Evolutionary conservation across 176 grass and related monocot species (phyloP), one percentile per base, ranked within the genome.

Genomic region (Carex cristatella): DNA sequence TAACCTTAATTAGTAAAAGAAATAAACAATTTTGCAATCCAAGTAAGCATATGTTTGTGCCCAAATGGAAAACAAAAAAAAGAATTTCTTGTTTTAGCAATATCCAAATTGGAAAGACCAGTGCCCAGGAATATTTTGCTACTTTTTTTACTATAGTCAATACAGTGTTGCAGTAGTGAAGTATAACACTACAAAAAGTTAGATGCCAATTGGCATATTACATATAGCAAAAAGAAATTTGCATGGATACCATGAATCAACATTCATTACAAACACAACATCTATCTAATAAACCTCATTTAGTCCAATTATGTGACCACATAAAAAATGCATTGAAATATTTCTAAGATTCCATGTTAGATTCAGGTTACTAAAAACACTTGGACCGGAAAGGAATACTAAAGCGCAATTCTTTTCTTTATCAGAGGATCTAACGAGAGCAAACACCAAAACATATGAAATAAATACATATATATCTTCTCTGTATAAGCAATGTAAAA

Each of bases 31-130:
- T 81, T 27, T 15, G 6, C 16, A 46, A 28, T 65, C 23, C 40
- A 31, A 81, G 31, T 81, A 82, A 82, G 16, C 56, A 8, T 56
- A 16, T 58, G 46, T 38, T 44, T 48, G 28, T 4, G 48, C 79
- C 38, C 31, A 83, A 55, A 83, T 54, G 81, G 61, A 54, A 83
- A 83, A 49, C 65, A 64, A 65, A 54, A 64, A 76, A 4, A n/a
- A 23, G 2, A 46, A 44, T 31, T 48, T 53, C 74, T 35, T 79
- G 35, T 18, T 79, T 58, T 79, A 58, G 53, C 53, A 33, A 57
- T 35, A 79, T 58, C 13, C 53, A 58, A 58, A 58, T 79, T 1
- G 9, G 53, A 15, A 56, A 33, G 54, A 32, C 14, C 53, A 58
- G 53, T 7, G 2, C 49, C 48, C 14, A 76, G n/a, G 7, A 7